Evolutionary conservation across 495 filamentous ascomycete species (phyloP), one percentile per base, ranked within the genome.

Genomic region (Penicillium ochrochloron): DNA sequence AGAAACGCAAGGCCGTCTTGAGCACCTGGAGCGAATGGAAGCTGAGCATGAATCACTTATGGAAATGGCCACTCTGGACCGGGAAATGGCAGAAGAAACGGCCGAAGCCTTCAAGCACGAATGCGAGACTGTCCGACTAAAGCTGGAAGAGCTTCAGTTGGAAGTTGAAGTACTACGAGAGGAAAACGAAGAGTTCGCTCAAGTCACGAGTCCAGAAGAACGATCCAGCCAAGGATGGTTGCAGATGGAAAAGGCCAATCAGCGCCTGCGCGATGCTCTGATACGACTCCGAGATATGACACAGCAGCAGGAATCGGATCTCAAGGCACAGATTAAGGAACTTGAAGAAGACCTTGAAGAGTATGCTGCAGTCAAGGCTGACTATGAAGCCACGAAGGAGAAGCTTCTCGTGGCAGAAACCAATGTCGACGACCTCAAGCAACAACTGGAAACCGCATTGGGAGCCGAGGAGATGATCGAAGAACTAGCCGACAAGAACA

Each of bases 1-100:
- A 69, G 92, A 97, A 52, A 84, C 87, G 7, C 89, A 93, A 65
- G 75, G 82, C 15, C 84, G 82, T 54, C 75, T 91, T 11, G 89
- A 90, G 61, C 81, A 89, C 55, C 73, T 95, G 11, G 92, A 94
- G 64, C 78, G 82, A 15, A 79, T 90, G 23, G 89, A 94, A 70
- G 90, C 88, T 0, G 93, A 97, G 57, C 87, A 95, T 75, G 95
- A 97, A 19, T 84, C 87, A 7, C 81, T 89, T 17, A 78, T 97
- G 76, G 96, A 99, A 79, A 89, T 96, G 79, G 92, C 92, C 19
- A 89, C 90, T 0, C 79, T 99, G 21, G 95, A 99, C 71, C 84
- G 92, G 17, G 94, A 98, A 75, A 97, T 98, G 93, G 96, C 95
- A 2, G 94, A 97, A 75, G 94, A 98, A 71, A 91, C 87, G 39